Percentiles rank a stretch among this genome's conserved stretches.
Conservation (phyloP, 2,329 filamentous ascomycete species). For the Aspergillus proliferans region DNA sequence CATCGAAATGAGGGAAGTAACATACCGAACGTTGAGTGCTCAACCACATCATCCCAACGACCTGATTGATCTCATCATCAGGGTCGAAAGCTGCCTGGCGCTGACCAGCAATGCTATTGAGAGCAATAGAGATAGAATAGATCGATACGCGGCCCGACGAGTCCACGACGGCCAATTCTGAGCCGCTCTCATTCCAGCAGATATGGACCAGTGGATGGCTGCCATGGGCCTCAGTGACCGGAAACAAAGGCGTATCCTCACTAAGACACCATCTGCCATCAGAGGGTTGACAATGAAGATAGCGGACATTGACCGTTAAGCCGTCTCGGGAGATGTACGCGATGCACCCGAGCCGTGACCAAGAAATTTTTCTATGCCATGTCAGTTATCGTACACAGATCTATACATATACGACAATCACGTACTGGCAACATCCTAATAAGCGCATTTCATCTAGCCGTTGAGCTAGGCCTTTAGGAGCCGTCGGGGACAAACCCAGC, state of each 20-base stretch:
- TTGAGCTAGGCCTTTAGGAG: slow-evolving; percentile 61
- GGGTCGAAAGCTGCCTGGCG: slow-evolving; percentile 61
- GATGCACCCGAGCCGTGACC: slow-evolving; percentile 83
- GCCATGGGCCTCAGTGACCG: slow-evolving; percentile 56
- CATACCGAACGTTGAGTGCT: slow-evolving; percentile 48
- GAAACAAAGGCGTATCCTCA: slow-evolving; percentile 59
- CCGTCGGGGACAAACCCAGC: slow-evolving; percentile 51
- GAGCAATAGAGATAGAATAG: slow-evolving; percentile 61
- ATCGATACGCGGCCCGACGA: slow-evolving; percentile 70
- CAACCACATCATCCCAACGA: slow-evolving; percentile 86
- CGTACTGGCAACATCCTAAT: slow-evolving; percentile 76
- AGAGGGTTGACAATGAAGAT: slow-evolving; percentile 62
- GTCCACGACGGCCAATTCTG: slow-evolving; percentile 80
- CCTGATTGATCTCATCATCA: slow-evolving; percentile 65
- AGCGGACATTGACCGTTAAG: slow-evolving; percentile 62
- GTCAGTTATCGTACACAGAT: slow-evolving; percentile 13
- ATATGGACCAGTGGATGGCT: slow-evolving; percentile 70
- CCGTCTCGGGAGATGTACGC: slow-evolving; percentile 72
- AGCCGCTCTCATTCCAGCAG: slow-evolving; percentile 69
- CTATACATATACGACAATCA: slow-evolving; percentile 12
- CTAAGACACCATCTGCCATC: slow-evolving; percentile 71
- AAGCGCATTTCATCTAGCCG: slow-evolving; percentile 70
- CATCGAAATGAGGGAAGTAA: slow-evolving; percentile 15
- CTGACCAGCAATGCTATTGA: slow-evolving; percentile 64
- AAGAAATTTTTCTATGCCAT: slow-evolving; percentile 63